Evolutionary conservation across 169 alveolate species (phyloP), one percentile per base, ranked within the genome.

Genomic region (Eimeria mitis): DNA sequence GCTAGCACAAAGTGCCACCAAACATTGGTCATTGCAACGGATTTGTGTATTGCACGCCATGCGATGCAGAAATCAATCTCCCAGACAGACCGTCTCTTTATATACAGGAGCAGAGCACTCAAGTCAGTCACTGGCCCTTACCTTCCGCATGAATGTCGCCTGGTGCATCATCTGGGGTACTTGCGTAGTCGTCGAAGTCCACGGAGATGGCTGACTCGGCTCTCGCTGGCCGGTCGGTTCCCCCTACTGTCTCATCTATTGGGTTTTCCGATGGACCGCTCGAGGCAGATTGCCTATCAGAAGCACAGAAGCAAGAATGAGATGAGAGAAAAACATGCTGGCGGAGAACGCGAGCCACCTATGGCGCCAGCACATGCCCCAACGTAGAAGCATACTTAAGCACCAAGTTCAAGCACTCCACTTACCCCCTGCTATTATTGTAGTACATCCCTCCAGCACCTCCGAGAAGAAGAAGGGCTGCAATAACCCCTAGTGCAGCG

Each of bases 371-470:
- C 78, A 76, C 21, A 47, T 28, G 61, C 37, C 47, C 84, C 1
- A 13, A 6, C 13, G 11, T 14, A 37, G 11, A 37, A 28, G 34
- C 54, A n/a, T 13, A 7, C 52, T 37, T 73, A 37, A 13, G 56
- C 54, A 73, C 31, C 28, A 19, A 37, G 37, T 16, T 8, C 19
- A 28, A 73, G 2, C 42, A 1, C 16, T 11, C 85, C 88, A n/a
- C 88, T 28, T 78, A 78, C 88, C 44, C 88, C 4, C 9, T 5
- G 49, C 68, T 78, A 16, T 0, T n/a, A 54, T 42, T 87, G 83
- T 87, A 87, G 83, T 87, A 87, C 94, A 87, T 65, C 71, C 78
- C 94, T 25, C 94, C 94, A 44, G 78, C 94, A n/a, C 31, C 94
- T 21, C 94, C 94, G 40, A 42, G 68, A 5, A 87, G 49, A 13